phyloP scores from a whole-genome alignment of 345 rosid genomes.

The Microthlaspi erraticum region DNA sequence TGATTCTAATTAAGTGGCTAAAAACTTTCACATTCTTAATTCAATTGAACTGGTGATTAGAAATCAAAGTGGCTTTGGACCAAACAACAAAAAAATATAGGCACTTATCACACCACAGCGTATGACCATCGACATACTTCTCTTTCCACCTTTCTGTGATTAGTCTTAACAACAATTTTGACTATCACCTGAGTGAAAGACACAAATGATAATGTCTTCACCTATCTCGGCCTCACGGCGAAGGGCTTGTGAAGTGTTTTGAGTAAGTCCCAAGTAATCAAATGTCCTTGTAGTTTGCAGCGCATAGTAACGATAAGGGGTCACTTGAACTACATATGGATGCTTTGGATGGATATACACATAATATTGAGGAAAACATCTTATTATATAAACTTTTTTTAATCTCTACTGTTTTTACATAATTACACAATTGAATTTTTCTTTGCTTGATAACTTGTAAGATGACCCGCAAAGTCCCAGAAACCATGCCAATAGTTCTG shows the following conservation, averaged over 20 bases:
- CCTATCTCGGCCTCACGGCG: constrained; percentile 57
- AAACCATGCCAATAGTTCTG: constrained; percentile 71
- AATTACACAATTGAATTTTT: constrained; percentile 49
- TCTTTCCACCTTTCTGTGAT: constrained; percentile 36
- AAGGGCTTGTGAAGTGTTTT: constrained; percentile 42
- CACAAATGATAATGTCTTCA: constrained; percentile 66
- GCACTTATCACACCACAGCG: no score
- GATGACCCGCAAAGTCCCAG: constrained; percentile 76
- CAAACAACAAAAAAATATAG: no score
- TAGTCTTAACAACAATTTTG: constrained; percentile 21
- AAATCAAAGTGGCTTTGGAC: no score
- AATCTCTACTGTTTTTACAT: neutral
- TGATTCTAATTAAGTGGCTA: no score
- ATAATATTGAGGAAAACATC: no score
- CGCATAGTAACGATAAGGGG: constrained; percentile 54
- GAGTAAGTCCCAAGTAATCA: constrained; percentile 61
- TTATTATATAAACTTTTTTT: no score
- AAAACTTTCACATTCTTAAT: no score
- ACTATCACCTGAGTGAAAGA: constrained; percentile 61
- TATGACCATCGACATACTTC: constrained; percentile 24
- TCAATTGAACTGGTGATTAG: no score
- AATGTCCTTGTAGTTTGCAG: constrained; percentile 70
- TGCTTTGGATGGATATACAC: constrained; percentile 1
- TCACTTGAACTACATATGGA: constrained; percentile 59
- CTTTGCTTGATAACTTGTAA: constrained; percentile 54